Evolutionary conservation across 2,329 filamentous ascomycete species (phyloP), one percentile per base, ranked within the genome.

Genomic region (Fusarium sulawesiense): DNA sequence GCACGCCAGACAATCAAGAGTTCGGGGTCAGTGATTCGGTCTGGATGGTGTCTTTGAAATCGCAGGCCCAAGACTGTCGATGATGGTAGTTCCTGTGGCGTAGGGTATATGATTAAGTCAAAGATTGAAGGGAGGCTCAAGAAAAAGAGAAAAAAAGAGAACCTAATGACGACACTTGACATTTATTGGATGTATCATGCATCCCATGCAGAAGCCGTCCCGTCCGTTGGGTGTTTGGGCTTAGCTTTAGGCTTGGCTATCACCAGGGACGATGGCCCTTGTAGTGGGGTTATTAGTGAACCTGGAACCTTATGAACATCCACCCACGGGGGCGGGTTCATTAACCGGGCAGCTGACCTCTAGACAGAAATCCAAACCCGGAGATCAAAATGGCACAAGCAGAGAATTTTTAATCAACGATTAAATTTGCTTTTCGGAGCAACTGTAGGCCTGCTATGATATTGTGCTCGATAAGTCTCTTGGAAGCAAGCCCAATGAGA

Each of bases 151-250:
- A 7, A 25, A 25, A 25, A 20, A 42, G 27, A 41, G 34, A 48
- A 8, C 27, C 27, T 29, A 56, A 65, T 70, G 68, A 70, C 68
- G 67, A 70, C 67, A 70, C 66, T 29, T 41, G 25, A 42, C 23
- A 41, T 51, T 20, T 10, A 47, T 66, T 55, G 56, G 51, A 65
- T 56, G 61, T 62, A 21, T 58, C 27, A 60, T 56, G 61, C 57
- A 21, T 58, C 29, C 49, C 37, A 54, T 64, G 44, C 41, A 37
- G 46, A 54, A 49, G 48, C 48, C 21, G 56, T 47, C 42, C 57
- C 42, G 47, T 41, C 44, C 14, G 13, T 49, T 29, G 30, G 42
- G 30, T n/a, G 25, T 20, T 30, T 30, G 29, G 6, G 41, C 44
- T n/a, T 37, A 37, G 18, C 34, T 18, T 37, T 37, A 23, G 21